A percentile compares a stretch with the other conserved stretches of the same genome.
Evolutionary conservation across 352 stramenopile genomes (phyloP).

Genomic region (Pythium oligandrum): DNA sequence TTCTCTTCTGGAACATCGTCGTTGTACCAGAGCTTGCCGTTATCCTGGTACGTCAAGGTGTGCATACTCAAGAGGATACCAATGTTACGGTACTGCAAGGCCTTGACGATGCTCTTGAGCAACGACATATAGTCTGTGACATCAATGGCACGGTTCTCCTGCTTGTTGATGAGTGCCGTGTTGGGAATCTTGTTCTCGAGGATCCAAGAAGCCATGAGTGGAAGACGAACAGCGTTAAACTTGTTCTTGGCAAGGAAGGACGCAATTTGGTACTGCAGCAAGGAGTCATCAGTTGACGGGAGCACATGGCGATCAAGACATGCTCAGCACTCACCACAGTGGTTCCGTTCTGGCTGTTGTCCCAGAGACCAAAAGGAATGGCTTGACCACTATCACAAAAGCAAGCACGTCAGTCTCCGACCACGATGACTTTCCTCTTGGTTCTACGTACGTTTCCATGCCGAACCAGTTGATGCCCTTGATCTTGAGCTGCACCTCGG

Average conservation of each 20-base stretch:
- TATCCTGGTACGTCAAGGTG: conserved; percentile 26
- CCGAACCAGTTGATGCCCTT: conserved; percentile 86
- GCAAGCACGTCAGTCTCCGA: not conserved
- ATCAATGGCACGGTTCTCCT: conserved; percentile 55
- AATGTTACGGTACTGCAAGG: conserved; percentile 37
- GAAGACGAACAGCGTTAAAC: conserved; percentile 73
- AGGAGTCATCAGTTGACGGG: not conserved
- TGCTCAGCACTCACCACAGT: conserved; percentile 7
- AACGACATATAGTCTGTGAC: conserved; percentile 32
- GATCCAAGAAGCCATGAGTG: conserved; percentile 55
- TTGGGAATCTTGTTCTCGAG: conserved; percentile 52
- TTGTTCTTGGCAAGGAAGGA: conserved; percentile 67
- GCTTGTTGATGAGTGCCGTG: conserved; percentile 22
- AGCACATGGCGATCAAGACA: not conserved
- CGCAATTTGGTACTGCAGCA: conserved; percentile 55
- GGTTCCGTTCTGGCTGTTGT: conserved; percentile 18
- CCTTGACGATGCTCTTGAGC: conserved; percentile 38
- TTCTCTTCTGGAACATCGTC: conserved; percentile 17
- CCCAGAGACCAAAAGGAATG: conserved; percentile 21
- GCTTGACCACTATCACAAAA: conserved; percentile 8
- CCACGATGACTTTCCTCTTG: not conserved
- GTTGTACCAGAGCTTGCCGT: conserved; percentile 36
- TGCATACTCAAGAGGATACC: conserved; percentile 41
- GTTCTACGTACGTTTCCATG: conserved; percentile 38
- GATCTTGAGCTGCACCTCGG: conserved; percentile 65